Evolutionary conservation across 2,329 filamentous ascomycete genomes (phyloP).

Genomic region (Cladosporium oxysporum): DNA sequence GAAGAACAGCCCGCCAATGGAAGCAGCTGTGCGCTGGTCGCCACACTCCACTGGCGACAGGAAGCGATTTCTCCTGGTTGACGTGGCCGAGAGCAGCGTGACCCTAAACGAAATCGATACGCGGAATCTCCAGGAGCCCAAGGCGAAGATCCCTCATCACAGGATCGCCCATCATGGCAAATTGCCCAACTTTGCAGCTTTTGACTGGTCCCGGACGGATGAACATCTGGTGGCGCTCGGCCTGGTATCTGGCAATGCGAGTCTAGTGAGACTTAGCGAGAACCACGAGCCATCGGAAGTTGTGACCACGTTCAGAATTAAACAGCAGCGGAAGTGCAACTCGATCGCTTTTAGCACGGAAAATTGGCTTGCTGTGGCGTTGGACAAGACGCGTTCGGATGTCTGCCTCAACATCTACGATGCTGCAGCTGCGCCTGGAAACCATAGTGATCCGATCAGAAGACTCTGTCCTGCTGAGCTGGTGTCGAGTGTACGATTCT

Average conservation of each 20-base stretch:
- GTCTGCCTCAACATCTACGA: conserved; percentile 83
- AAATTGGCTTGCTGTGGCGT: conserved; percentile 70
- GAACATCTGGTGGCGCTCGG: conserved; percentile 73
- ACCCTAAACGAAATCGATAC: conserved; percentile 55
- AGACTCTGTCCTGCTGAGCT: conserved; percentile 65
- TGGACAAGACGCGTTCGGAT: conserved; percentile 80
- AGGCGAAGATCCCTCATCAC: conserved; percentile 51
- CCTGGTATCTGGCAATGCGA: conserved; percentile 72
- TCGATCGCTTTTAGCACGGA: conserved; percentile 78
- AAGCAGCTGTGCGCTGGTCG: conserved; percentile 65
- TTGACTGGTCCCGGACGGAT: conserved; percentile 64
- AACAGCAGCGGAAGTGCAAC: conserved; percentile 76
- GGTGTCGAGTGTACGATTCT: conserved; percentile 82
- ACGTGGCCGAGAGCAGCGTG: conserved; percentile 61
- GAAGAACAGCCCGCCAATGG: conserved; percentile 44
- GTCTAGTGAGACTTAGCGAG: conserved; percentile 71
- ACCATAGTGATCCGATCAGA: conserved; percentile 51
- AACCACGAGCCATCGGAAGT: conserved; percentile 45
- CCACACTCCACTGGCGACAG: conserved; percentile 55
- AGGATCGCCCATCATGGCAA: conserved; percentile 52
- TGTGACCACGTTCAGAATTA: conserved; percentile 67
- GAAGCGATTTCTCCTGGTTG: conserved; percentile 62
- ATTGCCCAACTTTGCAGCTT: conserved; percentile 63
- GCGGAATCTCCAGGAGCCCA: not conserved
- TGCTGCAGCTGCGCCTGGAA: conserved; percentile 61